Evolutionary conservation across 2,329 filamentous ascomycete genomes (phyloP).

Genomic region (Cucurbitaria berberidis): DNA sequence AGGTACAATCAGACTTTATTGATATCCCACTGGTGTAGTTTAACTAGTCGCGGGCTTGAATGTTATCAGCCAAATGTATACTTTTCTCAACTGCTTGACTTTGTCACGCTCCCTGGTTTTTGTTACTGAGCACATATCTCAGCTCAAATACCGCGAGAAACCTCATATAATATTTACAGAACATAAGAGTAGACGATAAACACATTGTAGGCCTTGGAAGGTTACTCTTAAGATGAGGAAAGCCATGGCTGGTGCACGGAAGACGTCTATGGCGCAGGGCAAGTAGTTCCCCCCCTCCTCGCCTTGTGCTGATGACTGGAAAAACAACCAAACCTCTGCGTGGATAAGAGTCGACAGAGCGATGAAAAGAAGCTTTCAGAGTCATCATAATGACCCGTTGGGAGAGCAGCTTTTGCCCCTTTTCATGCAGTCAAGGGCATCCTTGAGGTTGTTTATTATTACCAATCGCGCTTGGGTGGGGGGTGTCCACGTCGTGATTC

Average conservation of each 20-base stretch:
- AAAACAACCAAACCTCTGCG: not conserved
- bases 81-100: too few relatives aligned
- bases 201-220: too few relatives aligned
- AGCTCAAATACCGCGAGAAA: too few relatives aligned
- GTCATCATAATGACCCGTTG: not conserved
- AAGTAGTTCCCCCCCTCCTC: too few relatives aligned
- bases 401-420: not conserved
- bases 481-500: conserved; percentile 1
- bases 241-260: too few relatives aligned
- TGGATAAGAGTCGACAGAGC: not conserved
- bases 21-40: too few relatives aligned
- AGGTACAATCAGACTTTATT: not conserved
- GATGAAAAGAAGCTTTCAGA: not conserved
- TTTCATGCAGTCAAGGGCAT: not conserved
- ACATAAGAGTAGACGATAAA: too few relatives aligned
- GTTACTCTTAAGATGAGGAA: too few relatives aligned
- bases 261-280: too few relatives aligned
- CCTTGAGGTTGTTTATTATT: not conserved
- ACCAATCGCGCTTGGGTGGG: conserved; percentile 3
- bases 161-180: too few relatives aligned
- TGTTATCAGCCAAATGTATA: not conserved
- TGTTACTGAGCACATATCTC: not conserved
- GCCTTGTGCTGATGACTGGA: not conserved
- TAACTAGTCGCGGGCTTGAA: not conserved
- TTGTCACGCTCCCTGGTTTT: too few relatives aligned